A percentile compares a stretch with the other conserved stretches of the same genome.
These are phyloP conservation scores for Macadamia tetraphylla DNA, from an alignment of 164 flowering plant genomes.

Conservation along the genomic window DNA sequence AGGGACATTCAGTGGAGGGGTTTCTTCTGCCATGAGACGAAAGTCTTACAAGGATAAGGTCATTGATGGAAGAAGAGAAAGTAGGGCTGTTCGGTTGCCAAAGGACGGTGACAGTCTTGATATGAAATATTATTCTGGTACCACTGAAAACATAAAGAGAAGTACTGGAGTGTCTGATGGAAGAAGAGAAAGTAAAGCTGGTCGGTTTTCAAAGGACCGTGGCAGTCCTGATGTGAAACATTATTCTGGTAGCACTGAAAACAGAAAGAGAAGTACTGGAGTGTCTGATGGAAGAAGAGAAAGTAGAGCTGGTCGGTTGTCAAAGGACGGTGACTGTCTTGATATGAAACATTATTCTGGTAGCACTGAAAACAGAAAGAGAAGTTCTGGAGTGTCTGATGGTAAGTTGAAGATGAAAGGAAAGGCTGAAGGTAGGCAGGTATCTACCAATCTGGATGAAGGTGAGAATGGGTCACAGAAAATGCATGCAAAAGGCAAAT, in stretches of 20 bases:
- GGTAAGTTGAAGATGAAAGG: conserved; percentile 10
- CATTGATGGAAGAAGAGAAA: conserved; percentile 3
- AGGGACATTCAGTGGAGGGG: background rate
- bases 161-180: too few species aligned
- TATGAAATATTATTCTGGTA: too few species aligned
- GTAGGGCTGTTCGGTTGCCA: conserved; percentile 15
- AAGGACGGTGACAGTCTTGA: conserved; percentile 5
- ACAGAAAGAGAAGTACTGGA: too few species aligned
- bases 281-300: background rate
- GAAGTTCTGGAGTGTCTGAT: conserved; percentile 7
- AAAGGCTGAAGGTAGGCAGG: conserved; percentile 8
- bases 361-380: conserved; percentile 1
- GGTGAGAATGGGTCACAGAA: conserved; percentile 13
- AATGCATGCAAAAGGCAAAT: conserved; percentile 16
- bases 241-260: too few species aligned
- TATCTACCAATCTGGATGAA: conserved; percentile 8
- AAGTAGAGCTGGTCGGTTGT: too few species aligned
- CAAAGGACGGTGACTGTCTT: background rate
- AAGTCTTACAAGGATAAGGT: conserved; percentile 5
- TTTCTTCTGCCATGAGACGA: background rate
- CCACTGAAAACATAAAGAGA: too few species aligned
- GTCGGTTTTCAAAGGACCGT: too few species aligned
- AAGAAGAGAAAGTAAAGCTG: too few species aligned
- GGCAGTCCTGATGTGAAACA: too few species aligned
- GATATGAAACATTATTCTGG: conserved; percentile 5